Percentiles rank a stretch among this genome's conserved stretches.
phyloP scores from a whole-genome alignment of 2,329 filamentous ascomycete genomes.

The Colletotrichum ledebouriae region DNA sequence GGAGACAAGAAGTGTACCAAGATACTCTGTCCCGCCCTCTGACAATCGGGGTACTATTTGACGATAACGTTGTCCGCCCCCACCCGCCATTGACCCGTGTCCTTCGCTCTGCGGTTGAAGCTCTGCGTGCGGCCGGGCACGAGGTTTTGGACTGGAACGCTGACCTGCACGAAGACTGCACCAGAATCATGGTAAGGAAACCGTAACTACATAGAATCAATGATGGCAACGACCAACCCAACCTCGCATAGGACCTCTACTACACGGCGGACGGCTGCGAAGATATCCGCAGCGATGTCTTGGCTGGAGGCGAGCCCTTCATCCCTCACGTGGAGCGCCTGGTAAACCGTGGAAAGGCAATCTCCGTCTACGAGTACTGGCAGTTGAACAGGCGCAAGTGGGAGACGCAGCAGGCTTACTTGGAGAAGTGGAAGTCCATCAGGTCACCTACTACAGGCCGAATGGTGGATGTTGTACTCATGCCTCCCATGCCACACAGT shows the following conservation, averaged over 20 bases:
- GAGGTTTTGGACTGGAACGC: slow-evolving; percentile 67
- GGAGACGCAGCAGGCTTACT: slow-evolving; percentile 54
- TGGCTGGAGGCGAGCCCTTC: slow-evolving; percentile 68
- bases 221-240: background rate
- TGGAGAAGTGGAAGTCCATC: slow-evolving; percentile 69
- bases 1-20: slow-evolving; percentile 62
- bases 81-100: slow-evolving; percentile 67
- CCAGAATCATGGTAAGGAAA: slow-evolving; percentile 63
- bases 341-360: slow-evolving; percentile 63
- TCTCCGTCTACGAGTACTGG: slow-evolving; percentile 77
- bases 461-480: slow-evolving; percentile 67
- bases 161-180: slow-evolving; percentile 65
- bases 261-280: slow-evolving; percentile 75
- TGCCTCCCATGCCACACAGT: slow-evolving; percentile 72
- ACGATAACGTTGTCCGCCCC: slow-evolving; percentile 67
- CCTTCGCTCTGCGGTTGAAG: slow-evolving; percentile 53
- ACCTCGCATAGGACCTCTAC: slow-evolving; percentile 63
- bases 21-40: slow-evolving; percentile 58
- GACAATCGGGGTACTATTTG: slow-evolving; percentile 62
- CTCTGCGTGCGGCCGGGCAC: slow-evolving; percentile 63
- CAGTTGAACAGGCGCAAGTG: slow-evolving; percentile 72
- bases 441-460: slow-evolving; percentile 58
- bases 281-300: slow-evolving; percentile 69
- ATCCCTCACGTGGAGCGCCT: slow-evolving; percentile 71
- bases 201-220: no score